Base-by-base conservation (phyloP, 2,329 filamentous ascomycete genomes). In the Paraphaeosphaeria minitans region DNA sequence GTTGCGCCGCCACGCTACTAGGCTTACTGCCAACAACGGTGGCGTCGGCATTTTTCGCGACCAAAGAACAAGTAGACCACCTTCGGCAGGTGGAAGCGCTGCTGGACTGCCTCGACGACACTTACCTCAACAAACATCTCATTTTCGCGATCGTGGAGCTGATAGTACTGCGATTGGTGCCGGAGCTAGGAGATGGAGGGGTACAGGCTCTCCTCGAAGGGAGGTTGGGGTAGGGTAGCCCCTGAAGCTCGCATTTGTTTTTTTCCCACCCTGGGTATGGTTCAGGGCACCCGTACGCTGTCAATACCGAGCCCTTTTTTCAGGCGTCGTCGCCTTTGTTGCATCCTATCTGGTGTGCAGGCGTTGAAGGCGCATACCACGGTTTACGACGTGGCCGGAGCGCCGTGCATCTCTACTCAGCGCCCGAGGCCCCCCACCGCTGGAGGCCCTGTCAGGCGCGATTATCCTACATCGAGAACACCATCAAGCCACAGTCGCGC, bases 51-150 rank as follows among this genome's bases (percentile, higher is more conserved):
- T 74, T 74, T 51, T 74, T 77, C 52, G 70, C 70, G 37, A 74
- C 55, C 53, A 52, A 62, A 27, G 61, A 57, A 41, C 53, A 79
- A 83, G 77, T 87, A 46, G 76, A 79, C 60, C 84, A 89, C 66
- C 83, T 92, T 63, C 86, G 88, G 70, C 79, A 83, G 61, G 78
- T 85, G 27, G 80, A 81, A 55, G 79, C 81, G 24, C 80, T 93
- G 47, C 81, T 98, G 48, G 87, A 90, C 67, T 81, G 93, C 39
- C 89, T 97, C 65, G 86, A 85, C 16, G 93, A 97, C 77, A 82
- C 85, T 53, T 97, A 97, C 78, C 89, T 93, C 78, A 99, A 99
- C 79, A 96, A 93, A 79, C 93, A 97, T 78, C 80, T 98, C 33
- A 81, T 97, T 66, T 97, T 96, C 72, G 83, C 87, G 46, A 82